Base-by-base conservation (phyloP, 495 filamentous ascomycete genomes). In the Daldinia bambusicola region DNA sequence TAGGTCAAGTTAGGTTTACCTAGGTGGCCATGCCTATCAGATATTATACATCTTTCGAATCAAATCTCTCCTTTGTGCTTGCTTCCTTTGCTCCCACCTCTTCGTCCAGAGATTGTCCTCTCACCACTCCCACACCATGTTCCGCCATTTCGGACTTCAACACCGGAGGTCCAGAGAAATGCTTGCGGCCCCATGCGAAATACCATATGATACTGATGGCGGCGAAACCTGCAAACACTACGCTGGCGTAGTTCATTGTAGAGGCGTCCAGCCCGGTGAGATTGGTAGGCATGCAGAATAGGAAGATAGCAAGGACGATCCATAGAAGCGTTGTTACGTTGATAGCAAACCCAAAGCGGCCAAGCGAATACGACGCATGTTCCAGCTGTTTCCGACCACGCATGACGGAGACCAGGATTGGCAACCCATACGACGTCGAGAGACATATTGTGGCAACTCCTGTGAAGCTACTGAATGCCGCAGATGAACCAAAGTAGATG, bases 391-490 rank as follows among this genome's bases (percentile, higher is more conserved):
- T 68, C n/a, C 79, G 74, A 12, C 74, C 71, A 41, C 78, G 71
- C 36, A 77, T 71, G 57, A 81, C 76, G 20, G 77, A 79, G 50
- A 82, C 72, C 30, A 91, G 77, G 68, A 91, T 89, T 0, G 87
- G 89, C 13, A 89, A 76, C 1, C 88, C 89, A 75, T 92, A 92
- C 59, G 84, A 87, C 18, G 90, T 82, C 22, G 89, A 89, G 6
- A 91, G 79, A 4, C 88, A 85, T 53, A 91, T 91, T 13, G 89
- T 90, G 9, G 85, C 87, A 55, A 90, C 87, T 10, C 80, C 86
- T 8, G 87, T 90, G 45, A 85, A 89, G 12, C 86, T 89, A 34
- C 82, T 78, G 76, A 87, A 92, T 26, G 87, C 89, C 13, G 90
- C 89, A 0, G 78, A 76, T 6, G 83, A 86, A 12, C 89, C 89